A percentile compares a stretch with the other conserved stretches of the same genome.
phyloP scores from a whole-genome alignment of 2,329 filamentous ascomycete genomes.

The Westerdykella sp. region DNA sequence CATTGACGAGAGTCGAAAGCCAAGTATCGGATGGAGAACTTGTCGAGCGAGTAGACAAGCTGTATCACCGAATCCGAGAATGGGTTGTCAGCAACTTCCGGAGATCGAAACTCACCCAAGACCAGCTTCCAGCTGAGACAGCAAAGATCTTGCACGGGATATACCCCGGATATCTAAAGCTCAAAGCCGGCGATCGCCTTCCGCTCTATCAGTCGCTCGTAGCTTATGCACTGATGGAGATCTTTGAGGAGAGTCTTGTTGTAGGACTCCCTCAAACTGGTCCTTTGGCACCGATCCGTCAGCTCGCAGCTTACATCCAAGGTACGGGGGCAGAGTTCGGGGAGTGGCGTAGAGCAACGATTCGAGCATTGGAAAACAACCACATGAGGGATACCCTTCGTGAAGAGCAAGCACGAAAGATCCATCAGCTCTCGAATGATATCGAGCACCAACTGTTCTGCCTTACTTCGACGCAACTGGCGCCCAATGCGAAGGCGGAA shows the following conservation, averaged over 20 bases:
- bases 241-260: conserved; percentile 22
- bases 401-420: conserved; percentile 7
- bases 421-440: conserved; percentile 15
- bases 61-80: conserved; percentile 65
- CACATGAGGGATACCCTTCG: conserved; percentile 6
- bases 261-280: conserved; percentile 23
- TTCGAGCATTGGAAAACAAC: conserved; percentile 21
- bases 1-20: conserved; percentile 55
- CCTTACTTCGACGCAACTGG: conserved; percentile 17
- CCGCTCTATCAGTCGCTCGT: conserved; percentile 30
- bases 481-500: conserved; percentile 11
- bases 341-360: conserved; percentile 27
- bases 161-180: conserved; percentile 10
- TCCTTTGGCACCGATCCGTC: conserved; percentile 12
- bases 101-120: conserved; percentile 48
- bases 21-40: conserved; percentile 62
- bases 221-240: conserved; percentile 18
- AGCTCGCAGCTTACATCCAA: conserved; percentile 16
- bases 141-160: conserved; percentile 13
- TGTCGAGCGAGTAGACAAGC: conserved; percentile 53
- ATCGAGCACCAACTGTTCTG: conserved; percentile 20
- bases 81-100: conserved; percentile 68
- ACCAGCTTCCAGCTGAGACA: conserved; percentile 13
- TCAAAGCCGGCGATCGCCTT: conserved; percentile 19
- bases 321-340: conserved; percentile 12